Evolutionary conservation across 306 rosid genomes (phyloP), one percentile per base, ranked within the genome.

Genomic region (Prunus campanulata): DNA sequence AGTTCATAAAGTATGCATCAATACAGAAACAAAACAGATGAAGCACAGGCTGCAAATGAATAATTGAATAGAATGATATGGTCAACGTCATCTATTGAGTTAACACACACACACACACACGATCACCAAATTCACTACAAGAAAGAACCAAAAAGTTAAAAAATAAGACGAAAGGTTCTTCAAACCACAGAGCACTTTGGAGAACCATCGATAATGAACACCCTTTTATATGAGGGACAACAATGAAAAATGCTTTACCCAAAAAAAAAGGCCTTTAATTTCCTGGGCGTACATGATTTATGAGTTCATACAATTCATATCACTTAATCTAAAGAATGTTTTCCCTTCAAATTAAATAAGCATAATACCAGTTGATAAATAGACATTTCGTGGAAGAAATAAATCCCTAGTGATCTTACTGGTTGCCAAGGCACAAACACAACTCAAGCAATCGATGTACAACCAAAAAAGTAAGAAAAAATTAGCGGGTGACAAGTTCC

Each of bases 181-280:
- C 65, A 71, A 71, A 35, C 75, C 50, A 20, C 48, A 51, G 47
- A 70, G 44, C 62, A 70, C 62, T 51, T 10, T 14, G 49, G 29
- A 70, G 18, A 30, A 24, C 25, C 22, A 55, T 39, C 15, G 3
- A 12, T 25, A 57, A 30, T 14, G 66, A 72, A 2, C 52, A n/a
- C 30, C 19, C 44, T 1, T 39, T 39, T 39, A 39, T 39, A 39
- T 39, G 44, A 39, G 1, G 29, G 39, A 56, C 20, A 10, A 56
- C 15, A n/a, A 6, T 19, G 62, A 56, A 20, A 39, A 60, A 10
- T 22, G 65, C 35, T 60, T 22, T 22, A 60, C 27, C 54, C 0
- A 11, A 49, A 49, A 2, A 48, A 8, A 20, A 56, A 8, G 5
- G 4, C 4, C 66, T 11, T 60, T 8, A 61, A 11, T 27, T 61